Evolutionary conservation across 331 rosid genomes (phyloP).

Genomic region (Pyracantha coccinea): DNA sequence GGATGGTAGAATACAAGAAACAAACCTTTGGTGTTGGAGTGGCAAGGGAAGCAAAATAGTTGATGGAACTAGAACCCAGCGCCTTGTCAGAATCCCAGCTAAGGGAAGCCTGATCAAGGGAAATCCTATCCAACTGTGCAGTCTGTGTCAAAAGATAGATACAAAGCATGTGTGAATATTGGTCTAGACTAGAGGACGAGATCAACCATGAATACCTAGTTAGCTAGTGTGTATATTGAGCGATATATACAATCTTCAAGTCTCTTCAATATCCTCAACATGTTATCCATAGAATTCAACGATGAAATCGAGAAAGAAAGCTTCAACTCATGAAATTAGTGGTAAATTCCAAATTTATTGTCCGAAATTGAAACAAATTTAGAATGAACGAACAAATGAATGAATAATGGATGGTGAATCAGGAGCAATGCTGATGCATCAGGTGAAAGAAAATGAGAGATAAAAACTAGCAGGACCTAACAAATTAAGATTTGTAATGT

Average conservation of each 20-base stretch:
- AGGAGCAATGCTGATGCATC: neutral
- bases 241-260: neutral
- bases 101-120: constrained; percentile 8
- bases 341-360: neutral
- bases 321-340: neutral
- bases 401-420: neutral
- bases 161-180: neutral
- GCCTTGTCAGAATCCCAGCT: constrained; percentile 14
- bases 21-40: constrained; percentile 19
- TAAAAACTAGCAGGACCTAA: no score
- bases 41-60: constrained; percentile 9
- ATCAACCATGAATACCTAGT: neutral
- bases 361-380: neutral
- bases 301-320: neutral
- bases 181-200: neutral
- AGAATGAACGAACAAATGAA: neutral
- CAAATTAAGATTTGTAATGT: no score
- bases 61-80: neutral
- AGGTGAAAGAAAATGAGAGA: neutral
- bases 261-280: neutral
- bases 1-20: neutral
- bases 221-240: neutral
- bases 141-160: neutral
- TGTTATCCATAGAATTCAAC: neutral
- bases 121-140: neutral